Evolutionary conservation across 2,329 filamentous ascomycete genomes (phyloP).

Genomic region (Ophiobolus disseminans): DNA sequence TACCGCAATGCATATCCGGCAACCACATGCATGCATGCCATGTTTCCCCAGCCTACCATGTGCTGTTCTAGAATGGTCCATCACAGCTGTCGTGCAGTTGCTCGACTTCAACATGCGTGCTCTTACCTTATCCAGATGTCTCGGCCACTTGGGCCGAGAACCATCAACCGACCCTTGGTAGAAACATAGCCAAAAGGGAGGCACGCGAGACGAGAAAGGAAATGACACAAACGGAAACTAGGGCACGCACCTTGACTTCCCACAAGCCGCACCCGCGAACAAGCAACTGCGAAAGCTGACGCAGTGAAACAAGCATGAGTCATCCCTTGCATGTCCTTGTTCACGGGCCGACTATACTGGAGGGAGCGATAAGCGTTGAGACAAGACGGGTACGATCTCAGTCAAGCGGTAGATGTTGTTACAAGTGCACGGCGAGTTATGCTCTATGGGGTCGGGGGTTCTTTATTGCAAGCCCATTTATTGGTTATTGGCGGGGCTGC

Average conservation of each 20-base stretch:
- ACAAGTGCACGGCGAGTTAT: conserved; percentile 29
- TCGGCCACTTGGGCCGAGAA: too few relatives aligned
- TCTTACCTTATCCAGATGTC: too few relatives aligned
- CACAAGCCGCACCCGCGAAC: conserved; percentile 17
- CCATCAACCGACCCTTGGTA: too few relatives aligned
- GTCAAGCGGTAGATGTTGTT: conserved; percentile 20
- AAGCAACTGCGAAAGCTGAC: neutral
- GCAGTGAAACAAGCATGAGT: neutral
- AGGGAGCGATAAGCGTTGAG: neutral
- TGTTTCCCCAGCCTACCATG: too few relatives aligned
- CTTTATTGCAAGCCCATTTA: conserved; percentile 33
- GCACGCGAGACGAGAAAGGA: conserved; percentile 11
- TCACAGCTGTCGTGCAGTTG: too few relatives aligned
- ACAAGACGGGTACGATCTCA: too few relatives aligned
- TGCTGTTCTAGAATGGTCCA: too few relatives aligned
- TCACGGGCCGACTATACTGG: conserved; percentile 25
- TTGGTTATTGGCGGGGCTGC: conserved; percentile 32
- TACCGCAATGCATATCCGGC: too few relatives aligned
- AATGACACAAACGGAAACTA: conserved; percentile 26
- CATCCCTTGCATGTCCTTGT: neutral
- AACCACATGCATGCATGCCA: too few relatives aligned
- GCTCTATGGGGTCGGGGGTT: conserved; percentile 28
- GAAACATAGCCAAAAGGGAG: too few relatives aligned
- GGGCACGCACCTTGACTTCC: conserved; percentile 38
- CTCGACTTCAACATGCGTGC: too few relatives aligned